These are phyloP conservation scores for Thecaphora thlaspeos DNA, from an alignment of 1,284 basidiomycete species.

Conservation along the genomic window DNA sequence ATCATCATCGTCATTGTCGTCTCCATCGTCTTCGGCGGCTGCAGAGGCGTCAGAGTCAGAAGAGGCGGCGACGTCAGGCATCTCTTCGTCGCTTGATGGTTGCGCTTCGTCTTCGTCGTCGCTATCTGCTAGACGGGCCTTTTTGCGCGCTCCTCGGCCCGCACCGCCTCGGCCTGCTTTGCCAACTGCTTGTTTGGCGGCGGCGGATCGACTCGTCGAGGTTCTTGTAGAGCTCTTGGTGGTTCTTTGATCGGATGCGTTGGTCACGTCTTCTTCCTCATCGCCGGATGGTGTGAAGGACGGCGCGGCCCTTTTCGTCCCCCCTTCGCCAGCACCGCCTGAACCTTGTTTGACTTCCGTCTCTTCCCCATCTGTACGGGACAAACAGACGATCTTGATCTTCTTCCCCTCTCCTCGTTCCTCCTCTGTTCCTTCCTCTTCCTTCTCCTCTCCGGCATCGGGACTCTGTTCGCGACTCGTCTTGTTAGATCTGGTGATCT, in stretches of 20 bases:
- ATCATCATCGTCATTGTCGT: slow-evolving; percentile 9
- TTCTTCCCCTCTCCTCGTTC: no score
- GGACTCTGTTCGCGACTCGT: background rate
- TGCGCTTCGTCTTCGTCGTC: background rate
- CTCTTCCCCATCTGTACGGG: background rate
- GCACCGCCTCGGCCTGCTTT: background rate
- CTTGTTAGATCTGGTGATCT: background rate
- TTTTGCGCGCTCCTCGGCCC: background rate
- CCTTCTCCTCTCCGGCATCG: background rate
- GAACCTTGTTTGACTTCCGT: no score
- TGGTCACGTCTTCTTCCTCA: no score
- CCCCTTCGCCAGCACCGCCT: no score
- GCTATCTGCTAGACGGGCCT: background rate
- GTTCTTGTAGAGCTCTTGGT: background rate
- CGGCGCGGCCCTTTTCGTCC: no score
- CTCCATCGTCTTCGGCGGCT: slow-evolving; percentile 2
- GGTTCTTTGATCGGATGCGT: no score
- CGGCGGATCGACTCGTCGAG: background rate
- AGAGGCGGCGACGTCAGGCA: background rate
- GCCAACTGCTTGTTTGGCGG: background rate
- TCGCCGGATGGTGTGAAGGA: no score
- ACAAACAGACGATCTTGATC: no score
- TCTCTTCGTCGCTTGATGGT: background rate
- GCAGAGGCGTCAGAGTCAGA: background rate
- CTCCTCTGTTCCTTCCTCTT: background rate